These are phyloP conservation scores for Diaporthe nobilis DNA, from an alignment of 2,329 filamentous ascomycete species.

Conservation along the genomic window DNA sequence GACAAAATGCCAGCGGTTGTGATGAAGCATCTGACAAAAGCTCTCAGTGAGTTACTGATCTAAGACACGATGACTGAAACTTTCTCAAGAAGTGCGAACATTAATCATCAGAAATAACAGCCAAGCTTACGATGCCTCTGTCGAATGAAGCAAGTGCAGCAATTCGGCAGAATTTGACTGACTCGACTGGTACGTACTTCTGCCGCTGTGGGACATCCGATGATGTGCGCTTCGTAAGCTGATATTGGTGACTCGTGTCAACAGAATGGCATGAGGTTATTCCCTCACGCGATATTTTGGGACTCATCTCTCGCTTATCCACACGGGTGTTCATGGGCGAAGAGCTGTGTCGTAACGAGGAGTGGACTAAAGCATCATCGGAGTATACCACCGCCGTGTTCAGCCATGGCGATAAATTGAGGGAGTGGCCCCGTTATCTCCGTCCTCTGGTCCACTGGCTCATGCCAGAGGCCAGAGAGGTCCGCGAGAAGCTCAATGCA, in stretches of 20 bases:
- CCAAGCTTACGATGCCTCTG: constrained; percentile 24
- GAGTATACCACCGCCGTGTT: constrained; percentile 9
- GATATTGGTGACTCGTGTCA: neutral
- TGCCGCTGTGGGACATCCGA: neutral
- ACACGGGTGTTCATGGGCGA: constrained; percentile 50
- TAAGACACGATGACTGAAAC: neutral
- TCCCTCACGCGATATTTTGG: constrained; percentile 50
- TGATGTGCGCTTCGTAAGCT: neutral
- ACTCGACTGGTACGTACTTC: constrained; percentile 8
- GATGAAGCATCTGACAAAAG: constrained; percentile 23
- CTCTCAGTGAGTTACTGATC: constrained; percentile 14
- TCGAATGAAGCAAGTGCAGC: constrained; percentile 28
- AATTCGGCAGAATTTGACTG: constrained; percentile 3
- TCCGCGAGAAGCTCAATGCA: neutral
- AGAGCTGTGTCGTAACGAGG: constrained; percentile 48
- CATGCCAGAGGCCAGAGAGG: neutral
- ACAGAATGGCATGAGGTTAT: constrained; percentile 50
- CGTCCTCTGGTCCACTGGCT: constrained; percentile 23
- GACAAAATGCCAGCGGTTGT: neutral
- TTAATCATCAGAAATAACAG: neutral
- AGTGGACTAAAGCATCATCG: constrained; percentile 48
- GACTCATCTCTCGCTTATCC: constrained; percentile 48
- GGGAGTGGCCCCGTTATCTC: neutral
- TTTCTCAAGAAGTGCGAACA: neutral
- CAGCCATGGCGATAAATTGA: neutral